Evolutionary conservation across 2,329 filamentous ascomycete species (phyloP).

Genomic region (Tolypocladium guangdongense): DNA sequence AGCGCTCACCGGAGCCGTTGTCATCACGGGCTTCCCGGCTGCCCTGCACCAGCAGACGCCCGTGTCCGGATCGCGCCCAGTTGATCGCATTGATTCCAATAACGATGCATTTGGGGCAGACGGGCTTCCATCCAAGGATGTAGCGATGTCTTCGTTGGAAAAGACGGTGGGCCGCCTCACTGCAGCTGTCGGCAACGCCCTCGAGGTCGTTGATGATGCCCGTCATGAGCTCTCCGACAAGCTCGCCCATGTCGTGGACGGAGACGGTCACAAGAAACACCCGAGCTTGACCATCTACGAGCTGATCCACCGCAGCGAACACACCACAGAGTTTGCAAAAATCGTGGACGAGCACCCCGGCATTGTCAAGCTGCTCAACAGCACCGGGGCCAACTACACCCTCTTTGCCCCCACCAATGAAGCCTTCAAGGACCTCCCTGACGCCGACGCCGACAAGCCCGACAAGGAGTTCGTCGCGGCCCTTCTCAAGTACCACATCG

Average conservation of each 20-base stretch:
- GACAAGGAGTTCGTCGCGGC: slow-evolving; percentile 59
- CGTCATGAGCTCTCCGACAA: neutral
- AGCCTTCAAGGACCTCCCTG: slow-evolving; percentile 56
- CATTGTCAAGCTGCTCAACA: slow-evolving; percentile 63
- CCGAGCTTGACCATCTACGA: slow-evolving; percentile 56
- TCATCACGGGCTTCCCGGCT: neutral
- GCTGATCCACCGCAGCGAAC: slow-evolving; percentile 62
- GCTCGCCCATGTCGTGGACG: neutral
- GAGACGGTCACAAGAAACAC: neutral
- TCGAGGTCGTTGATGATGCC: slow-evolving; percentile 1
- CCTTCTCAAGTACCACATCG: slow-evolving; percentile 66
- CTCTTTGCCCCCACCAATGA: slow-evolving; percentile 70
- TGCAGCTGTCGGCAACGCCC: neutral
- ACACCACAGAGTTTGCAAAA: slow-evolving; percentile 66
- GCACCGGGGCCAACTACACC: slow-evolving; percentile 64
- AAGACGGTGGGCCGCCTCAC: neutral
- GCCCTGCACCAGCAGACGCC: neutral
- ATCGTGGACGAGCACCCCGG: slow-evolving; percentile 64
- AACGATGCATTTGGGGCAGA: neutral
- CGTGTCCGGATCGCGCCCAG: neutral
- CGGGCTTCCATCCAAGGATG: neutral
- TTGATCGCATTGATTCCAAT: neutral
- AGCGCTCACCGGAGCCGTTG: neutral
- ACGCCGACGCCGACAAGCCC: slow-evolving; percentile 42
- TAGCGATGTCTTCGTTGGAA: neutral